A percentile compares a stretch with the other conserved stretches of the same genome.
Conservation (phyloP, 2,329 filamentous ascomycete genomes). For the Phoma sp. region DNA sequence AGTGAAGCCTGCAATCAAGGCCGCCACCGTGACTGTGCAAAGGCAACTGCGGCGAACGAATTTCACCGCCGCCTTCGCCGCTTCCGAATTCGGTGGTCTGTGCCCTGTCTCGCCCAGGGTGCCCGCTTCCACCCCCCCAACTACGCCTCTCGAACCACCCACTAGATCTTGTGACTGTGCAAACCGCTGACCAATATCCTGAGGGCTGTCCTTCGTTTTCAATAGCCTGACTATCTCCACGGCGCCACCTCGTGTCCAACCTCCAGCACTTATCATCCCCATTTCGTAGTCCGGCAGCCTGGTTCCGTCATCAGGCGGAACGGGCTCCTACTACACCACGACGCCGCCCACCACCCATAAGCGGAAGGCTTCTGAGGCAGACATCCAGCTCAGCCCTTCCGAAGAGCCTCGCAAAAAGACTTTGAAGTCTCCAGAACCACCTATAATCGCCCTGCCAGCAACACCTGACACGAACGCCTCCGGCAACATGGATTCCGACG, state of each 20-base stretch:
- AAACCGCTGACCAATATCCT: constrained; percentile 35
- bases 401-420: constrained; percentile 43
- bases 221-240: constrained; percentile 18
- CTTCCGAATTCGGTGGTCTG: constrained; percentile 18
- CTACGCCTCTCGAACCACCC: constrained; percentile 17
- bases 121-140: constrained; percentile 17
- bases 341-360: constrained; percentile 48
- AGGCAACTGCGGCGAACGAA: constrained; percentile 27
- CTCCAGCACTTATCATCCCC: constrained; percentile 20
- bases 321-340: constrained; percentile 43
- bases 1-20: constrained; percentile 4
- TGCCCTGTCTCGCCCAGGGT: constrained; percentile 9
- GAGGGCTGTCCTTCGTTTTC: constrained; percentile 4
- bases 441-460: constrained; percentile 32
- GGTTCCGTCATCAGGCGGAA: constrained; percentile 51
- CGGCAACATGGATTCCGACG: constrained; percentile 87
- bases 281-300: constrained; percentile 35
- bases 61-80: constrained; percentile 19
- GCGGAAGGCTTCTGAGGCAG: constrained; percentile 49
- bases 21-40: constrained; percentile 6
- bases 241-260: constrained; percentile 11
- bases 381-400: constrained; percentile 33
- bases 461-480: constrained; percentile 46
- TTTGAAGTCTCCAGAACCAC: constrained; percentile 23
- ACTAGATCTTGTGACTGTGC: constrained; percentile 32